These are phyloP conservation scores for Fusarium circinatum DNA, from an alignment of 2,329 filamentous ascomycete species.

Conservation along the genomic window DNA sequence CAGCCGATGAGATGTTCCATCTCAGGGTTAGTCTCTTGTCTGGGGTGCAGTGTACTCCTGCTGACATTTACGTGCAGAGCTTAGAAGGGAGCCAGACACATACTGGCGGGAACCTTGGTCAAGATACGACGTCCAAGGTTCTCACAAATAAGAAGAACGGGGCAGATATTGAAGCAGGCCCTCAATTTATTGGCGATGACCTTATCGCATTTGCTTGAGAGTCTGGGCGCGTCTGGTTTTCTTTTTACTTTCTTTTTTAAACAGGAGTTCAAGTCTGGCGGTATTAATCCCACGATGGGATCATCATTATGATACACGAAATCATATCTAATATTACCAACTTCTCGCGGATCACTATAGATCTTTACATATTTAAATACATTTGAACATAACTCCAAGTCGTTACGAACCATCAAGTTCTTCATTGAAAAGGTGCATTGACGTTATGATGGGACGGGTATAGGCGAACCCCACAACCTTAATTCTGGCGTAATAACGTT, in stretches of 20 bases:
- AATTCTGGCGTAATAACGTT: background rate
- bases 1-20: background rate
- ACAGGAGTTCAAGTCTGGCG: background rate
- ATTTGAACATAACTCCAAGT: too few species aligned
- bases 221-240: background rate
- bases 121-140: background rate
- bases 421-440: background rate
- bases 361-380: background rate
- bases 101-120: background rate
- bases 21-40: background rate
- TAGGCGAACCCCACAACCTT: background rate
- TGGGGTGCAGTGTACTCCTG: background rate
- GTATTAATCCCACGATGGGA: background rate
- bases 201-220: background rate
- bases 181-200: background rate
- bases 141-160: too few species aligned
- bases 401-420: background rate
- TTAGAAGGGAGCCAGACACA: background rate
- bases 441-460: background rate
- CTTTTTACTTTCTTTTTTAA: background rate
- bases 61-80: background rate
- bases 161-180: background rate
- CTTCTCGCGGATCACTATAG: too few species aligned
- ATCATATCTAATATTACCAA: background rate
- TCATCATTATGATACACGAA: background rate